phyloP scores from a whole-genome alignment of 768 basidiomycete genomes.

The Podaxis sp. region DNA sequence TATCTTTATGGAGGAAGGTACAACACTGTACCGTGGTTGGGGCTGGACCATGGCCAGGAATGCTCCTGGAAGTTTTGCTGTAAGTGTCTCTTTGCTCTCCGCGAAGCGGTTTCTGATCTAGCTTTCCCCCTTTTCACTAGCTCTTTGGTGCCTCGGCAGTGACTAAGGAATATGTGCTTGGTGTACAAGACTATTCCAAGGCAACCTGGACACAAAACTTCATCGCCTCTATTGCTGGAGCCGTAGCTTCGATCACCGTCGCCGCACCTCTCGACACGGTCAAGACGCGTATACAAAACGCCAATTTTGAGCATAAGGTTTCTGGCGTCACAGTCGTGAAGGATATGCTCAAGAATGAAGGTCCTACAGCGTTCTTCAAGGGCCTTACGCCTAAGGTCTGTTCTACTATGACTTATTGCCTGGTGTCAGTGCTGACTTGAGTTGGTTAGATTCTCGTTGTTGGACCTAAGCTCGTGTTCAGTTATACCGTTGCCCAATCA shows the following conservation, averaged over 20 bases:
- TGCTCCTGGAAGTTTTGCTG: conserved; percentile 93
- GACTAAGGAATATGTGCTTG: conserved; percentile 91
- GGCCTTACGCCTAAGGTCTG: conserved; percentile 92
- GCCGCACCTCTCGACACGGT: conserved; percentile 94
- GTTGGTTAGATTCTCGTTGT: conserved; percentile 79
- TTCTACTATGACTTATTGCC: conserved; percentile 3
- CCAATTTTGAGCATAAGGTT: conserved; percentile 89
- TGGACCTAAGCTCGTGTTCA: conserved; percentile 97
- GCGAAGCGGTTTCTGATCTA: not conserved
- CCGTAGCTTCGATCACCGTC: conserved; percentile 91
- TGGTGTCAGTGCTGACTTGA: not conserved
- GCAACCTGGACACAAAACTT: conserved; percentile 99
- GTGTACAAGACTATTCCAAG: conserved; percentile 83
- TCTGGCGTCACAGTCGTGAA: conserved; percentile 75
- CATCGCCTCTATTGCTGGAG: conserved; percentile 90
- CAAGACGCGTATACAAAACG: conserved; percentile 98
- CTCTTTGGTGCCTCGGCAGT: conserved; percentile 95
- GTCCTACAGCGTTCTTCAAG: conserved; percentile 85
- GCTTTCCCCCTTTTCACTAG: conserved; percentile 32
- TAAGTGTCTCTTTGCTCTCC: conserved; percentile 33
- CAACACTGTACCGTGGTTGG: conserved; percentile 93
- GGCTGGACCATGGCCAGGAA: conserved; percentile 99
- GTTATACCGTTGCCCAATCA: conserved; percentile 94
- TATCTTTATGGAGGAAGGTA: conserved; percentile 89
- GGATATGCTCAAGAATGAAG: conserved; percentile 87